These are phyloP conservation scores for Tricladium varicosporioides DNA, from an alignment of 2,329 filamentous ascomycete species.

Conservation along the genomic window DNA sequence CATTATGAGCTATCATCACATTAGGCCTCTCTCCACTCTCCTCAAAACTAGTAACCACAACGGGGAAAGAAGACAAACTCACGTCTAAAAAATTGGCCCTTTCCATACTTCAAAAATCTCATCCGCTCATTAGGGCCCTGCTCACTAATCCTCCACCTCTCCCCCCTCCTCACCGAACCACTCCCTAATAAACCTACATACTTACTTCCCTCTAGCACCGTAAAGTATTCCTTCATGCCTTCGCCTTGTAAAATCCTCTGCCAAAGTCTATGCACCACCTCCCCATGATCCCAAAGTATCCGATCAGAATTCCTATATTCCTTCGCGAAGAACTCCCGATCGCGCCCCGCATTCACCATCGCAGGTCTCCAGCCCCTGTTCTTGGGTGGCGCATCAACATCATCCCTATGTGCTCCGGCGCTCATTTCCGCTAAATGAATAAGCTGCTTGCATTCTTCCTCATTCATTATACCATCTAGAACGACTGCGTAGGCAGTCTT, in stretches of 20 bases:
- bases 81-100: conserved; percentile 69
- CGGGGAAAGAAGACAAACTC: conserved; percentile 12
- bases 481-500: conserved; percentile 55
- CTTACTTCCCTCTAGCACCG: conserved; percentile 31
- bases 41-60: neutral
- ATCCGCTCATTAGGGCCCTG: conserved; percentile 66
- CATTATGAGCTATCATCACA: conserved; percentile 57
- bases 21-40: conserved; percentile 17
- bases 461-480: conserved; percentile 58
- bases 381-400: neutral
- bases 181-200: conserved; percentile 35
- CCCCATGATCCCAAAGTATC: conserved; percentile 69
- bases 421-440: conserved; percentile 46
- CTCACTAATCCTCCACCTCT: conserved; percentile 21
- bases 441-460: conserved; percentile 61
- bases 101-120: conserved; percentile 70
- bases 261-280: conserved; percentile 63
- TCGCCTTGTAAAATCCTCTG: conserved; percentile 50
- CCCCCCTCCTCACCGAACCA: conserved; percentile 21
- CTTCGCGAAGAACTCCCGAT: conserved; percentile 53
- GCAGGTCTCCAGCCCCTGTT: conserved; percentile 61
- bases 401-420: conserved; percentile 40
- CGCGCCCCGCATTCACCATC: conserved; percentile 63
- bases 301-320: conserved; percentile 67
- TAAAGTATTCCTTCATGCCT: conserved; percentile 42